These are phyloP conservation scores for Trapa bicornis DNA, from an alignment of 345 rosid species.

Conservation along the genomic window DNA sequence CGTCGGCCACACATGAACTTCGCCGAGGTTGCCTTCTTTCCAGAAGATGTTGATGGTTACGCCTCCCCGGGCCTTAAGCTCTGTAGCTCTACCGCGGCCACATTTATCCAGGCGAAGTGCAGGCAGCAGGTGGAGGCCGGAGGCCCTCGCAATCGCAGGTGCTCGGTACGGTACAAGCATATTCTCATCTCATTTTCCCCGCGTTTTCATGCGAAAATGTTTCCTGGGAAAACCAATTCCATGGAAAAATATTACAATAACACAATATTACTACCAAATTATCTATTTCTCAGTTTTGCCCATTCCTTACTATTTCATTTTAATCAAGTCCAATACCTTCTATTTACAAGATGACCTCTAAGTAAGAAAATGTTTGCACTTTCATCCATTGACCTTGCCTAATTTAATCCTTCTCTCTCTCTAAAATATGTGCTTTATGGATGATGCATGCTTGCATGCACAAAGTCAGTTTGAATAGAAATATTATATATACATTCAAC, in stretches of 20 bases:
- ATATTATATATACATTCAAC: background rate
- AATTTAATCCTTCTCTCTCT: no score
- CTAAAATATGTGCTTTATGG: no score
- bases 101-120: conserved; percentile 75
- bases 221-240: background rate
- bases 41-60: conserved; percentile 55
- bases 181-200: conserved; percentile 32
- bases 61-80: conserved; percentile 72
- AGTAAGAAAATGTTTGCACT: no score
- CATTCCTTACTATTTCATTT: background rate
- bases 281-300: background rate
- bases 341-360: no score
- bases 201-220: background rate
- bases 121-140: conserved; percentile 63
- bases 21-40: conserved; percentile 63
- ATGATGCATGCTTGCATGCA: no score
- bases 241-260: no score
- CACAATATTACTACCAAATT: background rate
- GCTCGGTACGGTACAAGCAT: conserved; percentile 45
- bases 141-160: conserved; percentile 16
- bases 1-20: conserved; percentile 47
- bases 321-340: background rate
- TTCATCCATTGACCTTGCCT: no score
- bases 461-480: no score
- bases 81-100: conserved; percentile 59